Evolutionary conservation across 352 stramenopile species (phyloP).

Genomic region (Chrysophaeum taylorii): DNA sequence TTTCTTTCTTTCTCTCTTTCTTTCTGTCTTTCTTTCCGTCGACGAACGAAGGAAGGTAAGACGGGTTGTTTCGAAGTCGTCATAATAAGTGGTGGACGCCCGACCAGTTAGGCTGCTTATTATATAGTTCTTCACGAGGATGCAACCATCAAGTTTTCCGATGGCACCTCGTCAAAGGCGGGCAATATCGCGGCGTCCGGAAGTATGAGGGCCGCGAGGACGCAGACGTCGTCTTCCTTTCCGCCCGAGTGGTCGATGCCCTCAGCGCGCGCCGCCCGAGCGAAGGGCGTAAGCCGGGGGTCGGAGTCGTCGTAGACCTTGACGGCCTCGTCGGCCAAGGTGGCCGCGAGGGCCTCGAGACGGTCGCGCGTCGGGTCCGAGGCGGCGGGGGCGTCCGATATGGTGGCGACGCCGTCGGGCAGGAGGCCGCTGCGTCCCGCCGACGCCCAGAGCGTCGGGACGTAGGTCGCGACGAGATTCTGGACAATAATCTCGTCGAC

Average conservation of each 20-base stretch:
- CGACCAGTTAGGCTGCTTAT: too few species aligned
- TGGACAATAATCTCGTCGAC: conserved; percentile 26
- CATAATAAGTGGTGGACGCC: too few species aligned
- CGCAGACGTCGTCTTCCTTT: conserved; percentile 11
- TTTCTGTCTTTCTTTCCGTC: too few species aligned
- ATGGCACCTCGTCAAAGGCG: background rate
- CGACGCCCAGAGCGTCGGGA: background rate
- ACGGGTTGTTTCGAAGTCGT: too few species aligned
- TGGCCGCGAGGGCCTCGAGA: background rate
- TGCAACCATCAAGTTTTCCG: conserved; percentile 9
- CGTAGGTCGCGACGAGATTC: background rate
- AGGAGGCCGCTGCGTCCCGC: background rate
- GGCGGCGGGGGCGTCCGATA: background rate
- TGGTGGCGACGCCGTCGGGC: background rate
- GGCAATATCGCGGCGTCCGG: background rate
- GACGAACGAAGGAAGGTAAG: too few species aligned
- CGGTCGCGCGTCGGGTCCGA: background rate
- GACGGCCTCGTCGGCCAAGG: background rate
- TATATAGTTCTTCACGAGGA: too few species aligned
- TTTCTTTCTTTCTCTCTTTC: too few species aligned
- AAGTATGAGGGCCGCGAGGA: background rate
- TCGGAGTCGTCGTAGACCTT: background rate
- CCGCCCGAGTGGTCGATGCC: background rate
- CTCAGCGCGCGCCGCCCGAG: background rate
- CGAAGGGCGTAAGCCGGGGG: background rate